Percentiles rank a stretch among this genome's conserved stretches.
These are phyloP conservation scores for Saccharomycopsis capsularis DNA, from an alignment of 805 yeast species.

Conservation along the genomic window DNA sequence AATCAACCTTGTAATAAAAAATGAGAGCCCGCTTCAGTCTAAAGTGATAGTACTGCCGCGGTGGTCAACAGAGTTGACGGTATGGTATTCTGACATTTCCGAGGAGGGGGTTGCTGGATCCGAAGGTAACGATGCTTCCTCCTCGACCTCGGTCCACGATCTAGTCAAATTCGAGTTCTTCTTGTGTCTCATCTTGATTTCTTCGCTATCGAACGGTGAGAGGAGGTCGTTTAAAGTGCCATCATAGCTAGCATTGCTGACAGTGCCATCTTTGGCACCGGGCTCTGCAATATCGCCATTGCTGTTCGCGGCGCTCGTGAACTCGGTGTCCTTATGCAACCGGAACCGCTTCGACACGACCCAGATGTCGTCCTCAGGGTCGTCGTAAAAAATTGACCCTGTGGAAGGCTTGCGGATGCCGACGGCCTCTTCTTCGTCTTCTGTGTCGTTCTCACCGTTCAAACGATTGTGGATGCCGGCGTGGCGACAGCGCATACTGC, in stretches of 20 bases:
- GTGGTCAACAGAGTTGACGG: too few species aligned
- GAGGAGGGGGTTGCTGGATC: too few species aligned
- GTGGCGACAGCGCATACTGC: too few species aligned
- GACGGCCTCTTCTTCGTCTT: not conserved
- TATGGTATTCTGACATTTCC: too few species aligned
- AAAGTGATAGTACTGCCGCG: too few species aligned
- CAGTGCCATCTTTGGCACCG: not conserved
- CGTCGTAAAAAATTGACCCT: constrained; percentile 4
- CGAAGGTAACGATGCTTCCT: too few species aligned
- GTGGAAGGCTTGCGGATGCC: not conserved
- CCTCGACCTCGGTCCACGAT: constrained; percentile 11
- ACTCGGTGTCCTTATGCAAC: too few species aligned
- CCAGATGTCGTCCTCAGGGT: constrained; percentile 6
- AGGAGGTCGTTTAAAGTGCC: not conserved
- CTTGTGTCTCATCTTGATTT: not conserved
- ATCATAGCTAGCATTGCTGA: not conserved
- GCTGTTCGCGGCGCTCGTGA: too few species aligned
- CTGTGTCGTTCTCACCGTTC: too few species aligned
- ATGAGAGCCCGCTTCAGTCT: too few species aligned
- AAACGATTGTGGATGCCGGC: not conserved
- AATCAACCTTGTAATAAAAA: too few species aligned
- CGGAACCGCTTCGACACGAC: not conserved
- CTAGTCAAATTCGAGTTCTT: constrained; percentile 1
- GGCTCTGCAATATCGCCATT: not conserved
- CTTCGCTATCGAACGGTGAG: not conserved